Percentiles rank a stretch among this genome's conserved stretches.
Conservation (phyloP, 768 basidiomycete species). For the Termitomyces sp. region DNA sequence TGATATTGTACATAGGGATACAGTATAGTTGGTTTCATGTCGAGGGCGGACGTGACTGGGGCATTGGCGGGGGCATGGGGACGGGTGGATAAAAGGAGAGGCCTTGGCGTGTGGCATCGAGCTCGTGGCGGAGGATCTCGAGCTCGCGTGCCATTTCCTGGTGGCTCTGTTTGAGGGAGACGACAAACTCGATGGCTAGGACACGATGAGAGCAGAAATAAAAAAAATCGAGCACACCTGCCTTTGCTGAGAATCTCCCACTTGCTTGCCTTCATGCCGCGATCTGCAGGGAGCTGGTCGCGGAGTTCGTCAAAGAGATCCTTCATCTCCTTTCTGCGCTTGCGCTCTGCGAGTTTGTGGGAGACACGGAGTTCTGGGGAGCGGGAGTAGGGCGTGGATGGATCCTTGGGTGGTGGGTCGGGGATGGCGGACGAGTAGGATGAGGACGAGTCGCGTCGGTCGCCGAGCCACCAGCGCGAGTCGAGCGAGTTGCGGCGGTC, state of each 20-base stretch:
- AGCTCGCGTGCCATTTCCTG: slow-evolving; percentile 78
- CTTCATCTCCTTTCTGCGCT: slow-evolving; percentile 98
- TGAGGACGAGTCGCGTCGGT: slow-evolving; percentile 72
- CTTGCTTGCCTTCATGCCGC: slow-evolving; percentile 95
- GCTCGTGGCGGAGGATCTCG: slow-evolving; percentile 73
- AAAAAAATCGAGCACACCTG: slow-evolving; percentile 29
- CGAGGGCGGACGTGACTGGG: slow-evolving; percentile 52
- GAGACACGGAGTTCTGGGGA: slow-evolving; percentile 93
- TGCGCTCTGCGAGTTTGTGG: slow-evolving; percentile 96
- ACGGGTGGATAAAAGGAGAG: slow-evolving; percentile 45
- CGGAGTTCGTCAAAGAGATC: slow-evolving; percentile 95
- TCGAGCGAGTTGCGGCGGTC: slow-evolving; percentile 80
- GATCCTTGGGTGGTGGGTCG: slow-evolving; percentile 53
- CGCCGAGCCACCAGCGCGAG: slow-evolving; percentile 57
- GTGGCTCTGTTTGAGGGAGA: slow-evolving; percentile 70
- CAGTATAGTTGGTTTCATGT: slow-evolving; percentile 17
- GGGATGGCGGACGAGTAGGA: slow-evolving; percentile 60
- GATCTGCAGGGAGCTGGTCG: slow-evolving; percentile 88
- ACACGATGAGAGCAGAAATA: slow-evolving; percentile 3
- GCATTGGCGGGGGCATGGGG: slow-evolving; percentile 29
- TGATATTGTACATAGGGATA: slow-evolving; percentile 13
- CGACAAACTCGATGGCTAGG: slow-evolving; percentile 85
- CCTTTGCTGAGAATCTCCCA: slow-evolving; percentile 99
- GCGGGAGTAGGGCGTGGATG: slow-evolving; percentile 85
- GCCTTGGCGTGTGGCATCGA: slow-evolving; percentile 62